Base-by-base conservation (phyloP, 495 filamentous ascomycete genomes). In the Friedmanniomyces simplex region DNA sequence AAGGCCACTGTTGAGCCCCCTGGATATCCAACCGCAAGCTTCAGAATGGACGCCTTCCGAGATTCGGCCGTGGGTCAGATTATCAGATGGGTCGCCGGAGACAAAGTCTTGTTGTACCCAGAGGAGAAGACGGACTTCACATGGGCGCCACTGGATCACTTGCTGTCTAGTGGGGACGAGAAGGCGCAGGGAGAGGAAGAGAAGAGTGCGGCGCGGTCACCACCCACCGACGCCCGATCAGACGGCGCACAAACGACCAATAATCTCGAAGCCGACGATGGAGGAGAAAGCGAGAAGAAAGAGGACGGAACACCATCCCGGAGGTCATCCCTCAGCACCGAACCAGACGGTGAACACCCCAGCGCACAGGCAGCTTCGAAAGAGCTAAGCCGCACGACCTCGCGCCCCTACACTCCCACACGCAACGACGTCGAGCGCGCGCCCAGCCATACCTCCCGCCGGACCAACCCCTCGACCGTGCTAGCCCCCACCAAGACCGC, bases 401-500 rank as follows among this genome's bases (percentile, higher is more conserved):
- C 51, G 12, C 22, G 34, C 41, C 51, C 51, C 1, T 54, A 54
- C 24, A 54, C 51, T 4, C 32, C 51, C 37, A 10, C 3, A 18
- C 51, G 13, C n/a, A 11, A 11, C 37, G 51, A 54, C 28, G 3
- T 34, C 24, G 51, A 54, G 51, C 51, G 34, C 12, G 37, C 51
- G 1, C 32, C 42, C 34, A 49, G 46, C 20, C 46, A 49, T 16
- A 26, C 46, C 20, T 49, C 34, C 12, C 18, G 16, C 21, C 21
- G 34, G 1, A 30, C n/a, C 8, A 10, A 24, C 16, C 51, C 2
- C 14, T 54, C 51, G 4, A 41, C 11, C 20, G 51, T 43, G 1
- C 36, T 56, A 32, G 53, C 53, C 1, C 53, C 53, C 16, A 56
- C 53, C n/a, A 56, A 57, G 37, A 68, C 62, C 18, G 43, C 59